Conservation (phyloP, 495 filamentous ascomycete genomes). For the Trichoderma virens region DNA sequence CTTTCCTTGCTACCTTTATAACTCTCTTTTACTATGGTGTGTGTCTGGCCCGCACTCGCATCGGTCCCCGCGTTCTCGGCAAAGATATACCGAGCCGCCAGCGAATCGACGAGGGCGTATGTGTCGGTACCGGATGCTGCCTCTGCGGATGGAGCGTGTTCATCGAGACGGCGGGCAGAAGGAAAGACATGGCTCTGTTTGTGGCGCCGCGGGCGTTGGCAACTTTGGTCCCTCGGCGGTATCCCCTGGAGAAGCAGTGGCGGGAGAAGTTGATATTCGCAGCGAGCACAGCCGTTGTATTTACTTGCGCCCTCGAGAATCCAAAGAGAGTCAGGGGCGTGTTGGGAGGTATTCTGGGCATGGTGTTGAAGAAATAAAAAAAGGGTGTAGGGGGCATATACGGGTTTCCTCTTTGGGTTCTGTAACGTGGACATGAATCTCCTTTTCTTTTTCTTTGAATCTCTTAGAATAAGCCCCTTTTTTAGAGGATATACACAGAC, state of each 20-base stretch:
- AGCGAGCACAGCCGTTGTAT: conserved; percentile 63
- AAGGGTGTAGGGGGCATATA: neutral
- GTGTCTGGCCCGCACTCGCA: conserved; percentile 70
- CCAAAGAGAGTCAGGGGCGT: conserved; percentile 63
- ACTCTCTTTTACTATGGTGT: conserved; percentile 82
- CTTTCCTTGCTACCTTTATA: conserved; percentile 78
- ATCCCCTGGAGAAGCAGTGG: conserved; percentile 62
- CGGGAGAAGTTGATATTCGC: conserved; percentile 69
- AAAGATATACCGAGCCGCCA: conserved; percentile 33
- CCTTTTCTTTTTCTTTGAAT: neutral
- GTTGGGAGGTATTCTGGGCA: conserved; percentile 55
- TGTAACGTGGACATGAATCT: neutral
- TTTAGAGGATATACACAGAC: neutral
- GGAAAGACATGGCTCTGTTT: conserved; percentile 77
- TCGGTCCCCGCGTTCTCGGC: conserved; percentile 64
- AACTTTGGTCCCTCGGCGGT: conserved; percentile 66
- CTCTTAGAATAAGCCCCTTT: no score
- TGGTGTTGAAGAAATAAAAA: conserved; percentile 37
- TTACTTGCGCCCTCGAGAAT: conserved; percentile 62
- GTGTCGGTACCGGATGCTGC: conserved; percentile 65
- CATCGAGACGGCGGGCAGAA: conserved; percentile 57
- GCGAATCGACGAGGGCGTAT: conserved; percentile 53
- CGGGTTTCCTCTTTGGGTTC: neutral
- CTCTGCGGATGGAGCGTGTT: conserved; percentile 83
- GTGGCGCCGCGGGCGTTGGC: conserved; percentile 78